Percentiles rank a stretch among this genome's conserved stretches.
phyloP scores from a whole-genome alignment of 2,329 filamentous ascomycete species.

The Trichophyton schoenleinii region DNA sequence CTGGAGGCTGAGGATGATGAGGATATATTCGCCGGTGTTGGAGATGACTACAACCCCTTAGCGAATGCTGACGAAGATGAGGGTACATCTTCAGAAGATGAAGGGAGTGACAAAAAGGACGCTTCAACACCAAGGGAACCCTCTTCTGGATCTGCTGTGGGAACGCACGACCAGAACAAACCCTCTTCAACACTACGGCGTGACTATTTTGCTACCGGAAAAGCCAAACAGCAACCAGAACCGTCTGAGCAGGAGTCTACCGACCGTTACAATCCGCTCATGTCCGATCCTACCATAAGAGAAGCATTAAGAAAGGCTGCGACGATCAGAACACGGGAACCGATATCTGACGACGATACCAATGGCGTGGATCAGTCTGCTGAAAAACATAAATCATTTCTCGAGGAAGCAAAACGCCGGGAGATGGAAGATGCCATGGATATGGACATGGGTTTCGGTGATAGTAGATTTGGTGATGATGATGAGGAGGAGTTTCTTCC shows the following conservation, averaged over 20 bases:
- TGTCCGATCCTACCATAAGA: slow-evolving; percentile 64
- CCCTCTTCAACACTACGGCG: slow-evolving; percentile 23
- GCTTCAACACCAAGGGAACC: background rate
- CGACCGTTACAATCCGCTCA: slow-evolving; percentile 31
- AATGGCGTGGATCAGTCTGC: slow-evolving; percentile 48
- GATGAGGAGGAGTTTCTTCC: slow-evolving; percentile 61
- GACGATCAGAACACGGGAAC: slow-evolving; percentile 41
- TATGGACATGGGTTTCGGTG: slow-evolving; percentile 89
- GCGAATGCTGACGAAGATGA: slow-evolving; percentile 40
- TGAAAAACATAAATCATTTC: slow-evolving; percentile 59
- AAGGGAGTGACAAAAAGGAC: slow-evolving; percentile 22
- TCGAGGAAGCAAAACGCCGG: slow-evolving; percentile 46
- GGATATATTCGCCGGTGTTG: slow-evolving; percentile 51
- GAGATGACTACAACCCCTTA: slow-evolving; percentile 49
- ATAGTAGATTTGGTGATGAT: slow-evolving; percentile 73
- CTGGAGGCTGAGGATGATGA: slow-evolving; percentile 33
- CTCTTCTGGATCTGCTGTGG: background rate
- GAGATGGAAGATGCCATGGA: slow-evolving; percentile 74
- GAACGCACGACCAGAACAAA: background rate
- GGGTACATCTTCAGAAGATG: slow-evolving; percentile 31
- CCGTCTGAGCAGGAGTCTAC: slow-evolving; percentile 34
- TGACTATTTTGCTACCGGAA: slow-evolving; percentile 36
- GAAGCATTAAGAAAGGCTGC: slow-evolving; percentile 80
- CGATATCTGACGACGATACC: slow-evolving; percentile 31
- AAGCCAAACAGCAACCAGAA: slow-evolving; percentile 6